Base-by-base conservation (phyloP, 768 basidiomycete species). In the Pleurotus tuber-regium region DNA sequence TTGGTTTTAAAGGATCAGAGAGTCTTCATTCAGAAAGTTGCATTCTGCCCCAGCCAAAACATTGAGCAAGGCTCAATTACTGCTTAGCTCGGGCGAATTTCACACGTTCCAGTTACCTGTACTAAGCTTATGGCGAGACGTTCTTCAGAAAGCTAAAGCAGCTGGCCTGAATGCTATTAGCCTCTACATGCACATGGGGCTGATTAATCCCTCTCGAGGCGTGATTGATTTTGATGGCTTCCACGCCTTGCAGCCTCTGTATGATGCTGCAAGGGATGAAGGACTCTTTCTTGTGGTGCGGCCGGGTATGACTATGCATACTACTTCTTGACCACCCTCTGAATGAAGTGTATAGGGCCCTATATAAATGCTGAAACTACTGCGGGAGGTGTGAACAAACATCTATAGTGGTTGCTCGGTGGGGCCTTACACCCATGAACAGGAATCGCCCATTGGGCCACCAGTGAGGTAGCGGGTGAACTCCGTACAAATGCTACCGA, bases 331-430 rank as follows among this genome's bases (percentile, higher is more conserved):
- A 31, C 41, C 23, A 44, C 41, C 51, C 33, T 25, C 43, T 8
- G 49, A 25, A 16, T 23, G 10, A 16, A 26, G 43, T 43, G 21
- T 41, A 2, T 57, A 78, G 70, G 53, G 4, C 54, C 54, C 16
- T 80, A 89, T 58, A 89, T 90, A 69, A 90, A 90, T 57, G 87
- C 87, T 3, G 89, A 91, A 63, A 89, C 87, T 0, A 83, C 84
- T 10, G 90, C 87, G 0, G 89, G 89, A 21, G 89, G 89, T 8
- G n/a, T 1, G 44, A 73, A 83, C 52, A 70, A 1, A 77, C 77
- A 50, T 84, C 73, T 21, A 64, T 16, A 7, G n/a, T n/a, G n/a
- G n/a, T n/a, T n/a, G n/a, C n/a, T n/a, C n/a, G n/a, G n/a, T n/a
- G n/a, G n/a, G n/a, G n/a, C n/a, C n/a, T n/a, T n/a, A n/a, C n/a